Evolutionary conservation across 116 monocot genomes (phyloP), one percentile per base, ranked within the genome.

Genomic region (Trichopus zeylanicus): DNA sequence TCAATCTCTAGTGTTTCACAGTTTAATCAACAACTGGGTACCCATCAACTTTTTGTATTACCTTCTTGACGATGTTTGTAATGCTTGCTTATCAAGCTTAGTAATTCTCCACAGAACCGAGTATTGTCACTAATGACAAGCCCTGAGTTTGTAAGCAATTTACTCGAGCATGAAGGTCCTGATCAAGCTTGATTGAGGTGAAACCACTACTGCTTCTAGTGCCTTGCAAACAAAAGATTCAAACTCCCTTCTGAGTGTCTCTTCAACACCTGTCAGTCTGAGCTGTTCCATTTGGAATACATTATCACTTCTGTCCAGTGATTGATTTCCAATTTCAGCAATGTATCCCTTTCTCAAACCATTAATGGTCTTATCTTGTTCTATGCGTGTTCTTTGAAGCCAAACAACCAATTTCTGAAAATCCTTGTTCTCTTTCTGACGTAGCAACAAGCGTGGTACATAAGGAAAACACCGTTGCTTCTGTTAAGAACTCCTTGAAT

Each of bases 311-410:
- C 37, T 51, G 22, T 75, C 64, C 34, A 56, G 23, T 13, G 62
- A 31, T 54, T 67, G 56, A 27, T 82, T 79, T 57, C 48, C 80
- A 59, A 71, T 56, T 38, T 80, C 77, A 59, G 54, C 53, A 16
- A n/a, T 72, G 59, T 52, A 88, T 67, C 57, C 77, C 51, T 82
- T 65, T 67, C 85, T 80, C 74, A 93, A 57, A 6, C 73, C 82
- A 72, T 35, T 48, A 33, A 93, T 93, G 22, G 89, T 85, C 53
- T 80, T 89, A 47, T 93, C 93, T 53, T 93, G 85, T 66, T 93
- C 93, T 59, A 22, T 69, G 60, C 78, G 77, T 19, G 66, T 68
- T 16, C n/a, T 81, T 57, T 89, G 89, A 24, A 89, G 71, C 24
- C 68, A 69, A 6, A 72, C 62, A 30, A 85, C 65, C 29, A 72